Conservation (phyloP, 176 grass and related monocot genomes). For the Elymus sibiricus region DNA sequence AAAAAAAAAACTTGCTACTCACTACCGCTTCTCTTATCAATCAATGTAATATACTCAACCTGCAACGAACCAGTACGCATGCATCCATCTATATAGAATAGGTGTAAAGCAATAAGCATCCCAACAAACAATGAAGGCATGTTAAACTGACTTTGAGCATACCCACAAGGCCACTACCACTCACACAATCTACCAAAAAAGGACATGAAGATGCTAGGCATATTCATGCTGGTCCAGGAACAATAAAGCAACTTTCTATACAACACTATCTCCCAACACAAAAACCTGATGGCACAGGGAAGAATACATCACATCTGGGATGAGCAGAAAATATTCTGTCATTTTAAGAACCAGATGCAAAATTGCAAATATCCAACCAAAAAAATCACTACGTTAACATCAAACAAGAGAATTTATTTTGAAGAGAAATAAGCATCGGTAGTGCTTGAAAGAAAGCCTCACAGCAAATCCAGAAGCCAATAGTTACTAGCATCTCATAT, state of each 20-base stretch:
- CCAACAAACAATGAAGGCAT: background rate
- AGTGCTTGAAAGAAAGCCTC: background rate
- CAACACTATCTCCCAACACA: background rate
- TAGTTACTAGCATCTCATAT: background rate
- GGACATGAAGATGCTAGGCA: background rate
- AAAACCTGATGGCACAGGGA: background rate
- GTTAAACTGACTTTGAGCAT: background rate
- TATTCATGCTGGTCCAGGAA: background rate
- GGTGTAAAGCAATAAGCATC: background rate
- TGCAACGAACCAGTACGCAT: background rate
- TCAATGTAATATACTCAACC: background rate
- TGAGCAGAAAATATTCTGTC: background rate
- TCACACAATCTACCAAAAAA: background rate
- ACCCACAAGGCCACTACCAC: background rate
- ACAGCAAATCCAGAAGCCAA: background rate
- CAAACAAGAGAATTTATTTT: conserved; percentile 13
- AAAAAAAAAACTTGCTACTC: background rate
- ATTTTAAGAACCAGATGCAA: conserved; percentile 23
- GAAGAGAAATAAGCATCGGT: background rate
- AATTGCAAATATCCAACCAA: conserved; percentile 1
- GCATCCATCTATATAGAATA: background rate
- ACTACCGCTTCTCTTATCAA: background rate
- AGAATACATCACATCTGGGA: background rate
- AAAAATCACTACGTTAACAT: background rate
- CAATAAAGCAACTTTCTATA: background rate